Evolutionary conservation across 805 yeast genomes (phyloP).

Genomic region (Lachancea kluyveri): DNA sequence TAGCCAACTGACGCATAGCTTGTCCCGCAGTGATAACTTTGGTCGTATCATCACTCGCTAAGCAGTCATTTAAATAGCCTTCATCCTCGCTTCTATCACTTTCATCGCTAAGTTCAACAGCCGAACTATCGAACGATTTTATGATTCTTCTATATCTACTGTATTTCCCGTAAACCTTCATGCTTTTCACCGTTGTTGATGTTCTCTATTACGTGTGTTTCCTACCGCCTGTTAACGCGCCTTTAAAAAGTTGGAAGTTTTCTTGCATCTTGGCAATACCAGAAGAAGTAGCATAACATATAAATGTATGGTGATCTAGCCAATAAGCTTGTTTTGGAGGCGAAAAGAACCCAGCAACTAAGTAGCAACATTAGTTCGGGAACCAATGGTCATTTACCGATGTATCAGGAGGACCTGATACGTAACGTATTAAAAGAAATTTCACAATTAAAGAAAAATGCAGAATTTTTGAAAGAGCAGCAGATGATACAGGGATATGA

Average conservation of each 20-base stretch:
- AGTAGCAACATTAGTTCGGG: conserved; percentile 32
- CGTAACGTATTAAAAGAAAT: conserved; percentile 68
- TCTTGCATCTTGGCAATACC: neutral
- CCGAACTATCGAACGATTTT: conserved; percentile 2
- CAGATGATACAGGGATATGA: conserved; percentile 22
- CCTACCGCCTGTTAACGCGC: conserved; percentile 1
- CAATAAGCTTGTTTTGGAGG: conserved; percentile 75
- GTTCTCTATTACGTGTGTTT: neutral
- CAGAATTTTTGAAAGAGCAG: conserved; percentile 39
- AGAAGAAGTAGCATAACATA: conserved; percentile 1
- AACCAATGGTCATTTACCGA: conserved; percentile 38
- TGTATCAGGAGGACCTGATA: conserved; percentile 67
- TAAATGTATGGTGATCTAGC: conserved; percentile 87
- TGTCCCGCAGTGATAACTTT: too few relatives aligned
- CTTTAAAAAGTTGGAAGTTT: neutral
- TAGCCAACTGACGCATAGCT: too few relatives aligned
- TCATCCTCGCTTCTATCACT: conserved; percentile 6
- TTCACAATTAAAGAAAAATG: conserved; percentile 51
- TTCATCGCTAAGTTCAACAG: conserved; percentile 17
- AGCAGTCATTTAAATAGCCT: too few relatives aligned
- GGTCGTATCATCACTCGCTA: too few relatives aligned
- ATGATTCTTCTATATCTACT: conserved; percentile 9
- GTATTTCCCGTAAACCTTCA: conserved; percentile 20
- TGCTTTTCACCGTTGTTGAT: conserved; percentile 5
- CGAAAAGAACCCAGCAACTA: conserved; percentile 67